Conservation (phyloP, 306 rosid genomes). For the Dryas octopetala region DNA sequence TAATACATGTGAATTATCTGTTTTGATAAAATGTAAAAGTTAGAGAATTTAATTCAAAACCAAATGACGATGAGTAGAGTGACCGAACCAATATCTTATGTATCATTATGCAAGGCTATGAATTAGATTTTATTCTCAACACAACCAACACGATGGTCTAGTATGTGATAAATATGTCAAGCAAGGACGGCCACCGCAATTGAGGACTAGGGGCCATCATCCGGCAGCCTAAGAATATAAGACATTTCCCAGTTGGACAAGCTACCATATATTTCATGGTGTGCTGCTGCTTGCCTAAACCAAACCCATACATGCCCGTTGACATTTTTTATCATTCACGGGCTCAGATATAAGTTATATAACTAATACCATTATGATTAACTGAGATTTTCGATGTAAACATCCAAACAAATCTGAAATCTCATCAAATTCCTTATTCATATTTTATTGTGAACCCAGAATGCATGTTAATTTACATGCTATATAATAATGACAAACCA, state of each 20-base stretch:
- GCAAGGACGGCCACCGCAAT: conserved; percentile 1
- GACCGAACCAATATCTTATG: no score
- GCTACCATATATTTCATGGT: background rate
- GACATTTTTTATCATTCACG: background rate
- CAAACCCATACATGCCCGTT: no score
- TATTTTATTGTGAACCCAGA: no score
- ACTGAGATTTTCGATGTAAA: background rate
- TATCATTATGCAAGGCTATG: no score
- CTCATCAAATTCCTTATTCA: no score
- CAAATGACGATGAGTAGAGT: no score
- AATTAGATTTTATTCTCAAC: no score
- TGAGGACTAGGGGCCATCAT: background rate
- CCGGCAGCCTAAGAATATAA: background rate
- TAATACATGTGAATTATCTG: no score
- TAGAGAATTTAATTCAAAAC: no score
- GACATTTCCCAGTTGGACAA: background rate
- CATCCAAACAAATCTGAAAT: background rate
- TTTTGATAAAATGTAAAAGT: no score
- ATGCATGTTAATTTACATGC: background rate
- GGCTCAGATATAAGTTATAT: background rate
- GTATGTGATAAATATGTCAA: background rate
- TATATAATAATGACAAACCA: background rate
- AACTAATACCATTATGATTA: no score
- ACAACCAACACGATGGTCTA: background rate
- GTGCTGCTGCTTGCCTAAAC: no score